phyloP scores from a whole-genome alignment of 2,329 filamentous ascomycete genomes.

The Neonectria neomacrospora region DNA sequence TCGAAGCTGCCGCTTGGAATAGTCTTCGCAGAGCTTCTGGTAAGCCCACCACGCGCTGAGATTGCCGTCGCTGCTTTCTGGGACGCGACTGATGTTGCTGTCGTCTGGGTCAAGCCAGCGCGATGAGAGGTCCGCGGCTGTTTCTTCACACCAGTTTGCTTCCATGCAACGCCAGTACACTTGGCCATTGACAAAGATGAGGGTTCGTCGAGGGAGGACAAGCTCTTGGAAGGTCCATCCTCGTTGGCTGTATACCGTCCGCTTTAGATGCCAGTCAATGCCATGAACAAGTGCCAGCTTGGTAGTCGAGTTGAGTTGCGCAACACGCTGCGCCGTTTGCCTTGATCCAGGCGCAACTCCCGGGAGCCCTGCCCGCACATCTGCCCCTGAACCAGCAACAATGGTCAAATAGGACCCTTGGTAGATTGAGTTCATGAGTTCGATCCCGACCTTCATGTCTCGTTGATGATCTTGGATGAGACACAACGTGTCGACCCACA shows the following conservation, averaged over 20 bases:
- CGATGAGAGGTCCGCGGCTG: conserved; percentile 10
- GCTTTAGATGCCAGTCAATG: neutral
- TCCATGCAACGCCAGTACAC: conserved; percentile 21
- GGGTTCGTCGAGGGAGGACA: conserved; percentile 3
- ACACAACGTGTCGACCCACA: conserved; percentile 17
- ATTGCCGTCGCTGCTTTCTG: neutral
- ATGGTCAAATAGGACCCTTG: conserved; percentile 7
- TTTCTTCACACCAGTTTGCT: conserved; percentile 29
- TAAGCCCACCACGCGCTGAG: conserved; percentile 5
- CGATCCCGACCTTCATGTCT: conserved; percentile 7
- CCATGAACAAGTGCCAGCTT: neutral
- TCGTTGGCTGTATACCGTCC: conserved; percentile 2
- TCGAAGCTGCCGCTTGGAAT: conserved; percentile 19
- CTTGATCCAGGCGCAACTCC: conserved; percentile 1
- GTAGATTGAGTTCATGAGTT: conserved; percentile 21
- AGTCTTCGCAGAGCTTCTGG: conserved; percentile 24
- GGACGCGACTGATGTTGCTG: neutral
- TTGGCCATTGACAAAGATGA: conserved; percentile 15
- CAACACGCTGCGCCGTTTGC: neutral
- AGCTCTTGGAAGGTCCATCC: conserved; percentile 24
- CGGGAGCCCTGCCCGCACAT: conserved; percentile 8
- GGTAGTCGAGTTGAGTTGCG: neutral
- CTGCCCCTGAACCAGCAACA: conserved; percentile 8
- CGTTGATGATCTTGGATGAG: conserved; percentile 13
- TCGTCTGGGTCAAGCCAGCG: conserved; percentile 16